These are phyloP conservation scores for Eucalyptus albens DNA, from an alignment of 345 rosid species.

Conservation along the genomic window DNA sequence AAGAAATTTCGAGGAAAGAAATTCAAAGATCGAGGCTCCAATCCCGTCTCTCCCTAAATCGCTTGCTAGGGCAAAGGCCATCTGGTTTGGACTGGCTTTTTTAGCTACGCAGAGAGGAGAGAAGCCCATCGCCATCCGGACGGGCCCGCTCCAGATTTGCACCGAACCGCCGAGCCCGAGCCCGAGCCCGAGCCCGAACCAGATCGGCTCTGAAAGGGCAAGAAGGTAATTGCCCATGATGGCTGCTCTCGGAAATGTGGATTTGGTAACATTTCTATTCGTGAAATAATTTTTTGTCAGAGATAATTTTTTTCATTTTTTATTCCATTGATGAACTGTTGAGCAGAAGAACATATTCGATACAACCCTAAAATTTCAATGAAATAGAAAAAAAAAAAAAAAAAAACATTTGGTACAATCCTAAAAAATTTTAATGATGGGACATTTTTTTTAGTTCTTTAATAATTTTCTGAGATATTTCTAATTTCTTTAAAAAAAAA, in stretches of 20 bases:
- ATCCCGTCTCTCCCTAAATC: neutral
- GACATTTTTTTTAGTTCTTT: no score
- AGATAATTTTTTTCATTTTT: no score
- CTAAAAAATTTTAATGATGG: no score
- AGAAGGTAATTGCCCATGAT: neutral
- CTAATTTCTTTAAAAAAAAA: no score
- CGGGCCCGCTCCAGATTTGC: neutral
- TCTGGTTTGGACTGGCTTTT: neutral
- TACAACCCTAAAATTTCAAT: no score
- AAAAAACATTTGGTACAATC: no score
- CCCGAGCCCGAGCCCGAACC: neutral
- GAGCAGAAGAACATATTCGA: accelerated
- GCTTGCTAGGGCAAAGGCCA: neutral
- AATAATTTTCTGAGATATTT: no score
- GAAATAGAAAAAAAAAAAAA: no score
- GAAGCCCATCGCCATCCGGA: neutral
- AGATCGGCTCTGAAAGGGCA: neutral
- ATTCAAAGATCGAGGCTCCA: neutral
- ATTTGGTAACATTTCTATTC: no score
- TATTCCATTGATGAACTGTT: accelerated
- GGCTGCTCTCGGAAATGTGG: neutral
- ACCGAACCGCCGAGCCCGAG: neutral
- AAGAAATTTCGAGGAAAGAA: neutral
- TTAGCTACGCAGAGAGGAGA: neutral
- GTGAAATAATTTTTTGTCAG: no score